Conservation (phyloP, 371 early-diverging fungal genomes). For the Conidiobolus incongruus region DNA sequence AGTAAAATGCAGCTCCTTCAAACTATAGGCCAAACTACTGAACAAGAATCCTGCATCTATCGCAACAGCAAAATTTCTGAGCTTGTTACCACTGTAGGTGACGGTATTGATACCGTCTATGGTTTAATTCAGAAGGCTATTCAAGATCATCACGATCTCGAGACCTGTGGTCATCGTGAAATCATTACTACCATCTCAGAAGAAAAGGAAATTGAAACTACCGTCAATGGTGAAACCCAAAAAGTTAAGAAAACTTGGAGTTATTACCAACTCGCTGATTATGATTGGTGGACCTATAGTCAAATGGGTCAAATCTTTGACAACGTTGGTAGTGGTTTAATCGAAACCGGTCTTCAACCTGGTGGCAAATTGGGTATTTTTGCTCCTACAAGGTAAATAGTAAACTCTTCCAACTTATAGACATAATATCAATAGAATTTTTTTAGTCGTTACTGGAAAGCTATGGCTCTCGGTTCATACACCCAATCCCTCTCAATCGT, state of each 20-base stretch:
- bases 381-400: conserved; percentile 1
- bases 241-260: conserved; percentile 60
- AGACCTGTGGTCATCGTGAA: conserved; percentile 29
- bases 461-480: conserved; percentile 11
- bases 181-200: conserved; percentile 39
- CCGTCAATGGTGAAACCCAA: conserved; percentile 29
- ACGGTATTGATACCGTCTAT: too few relatives aligned
- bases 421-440: background rate
- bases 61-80: too few relatives aligned
- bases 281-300: conserved; percentile 35
- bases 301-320: conserved; percentile 22
- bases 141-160: background rate
- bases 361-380: background rate
- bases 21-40: too few relatives aligned
- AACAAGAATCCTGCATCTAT: too few relatives aligned
- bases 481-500: conserved; percentile 52
- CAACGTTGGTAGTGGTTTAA: conserved; percentile 36
- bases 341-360: background rate
- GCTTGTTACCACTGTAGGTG: too few relatives aligned
- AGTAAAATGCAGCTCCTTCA: too few relatives aligned
- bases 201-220: conserved; percentile 46
- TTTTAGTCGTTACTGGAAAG: conserved; percentile 3
- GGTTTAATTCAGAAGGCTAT: too few relatives aligned
- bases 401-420: background rate
- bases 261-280: conserved; percentile 42